These are phyloP conservation scores for Aspergillus neoniger DNA, from an alignment of 2,329 filamentous ascomycete genomes.

Conservation along the genomic window DNA sequence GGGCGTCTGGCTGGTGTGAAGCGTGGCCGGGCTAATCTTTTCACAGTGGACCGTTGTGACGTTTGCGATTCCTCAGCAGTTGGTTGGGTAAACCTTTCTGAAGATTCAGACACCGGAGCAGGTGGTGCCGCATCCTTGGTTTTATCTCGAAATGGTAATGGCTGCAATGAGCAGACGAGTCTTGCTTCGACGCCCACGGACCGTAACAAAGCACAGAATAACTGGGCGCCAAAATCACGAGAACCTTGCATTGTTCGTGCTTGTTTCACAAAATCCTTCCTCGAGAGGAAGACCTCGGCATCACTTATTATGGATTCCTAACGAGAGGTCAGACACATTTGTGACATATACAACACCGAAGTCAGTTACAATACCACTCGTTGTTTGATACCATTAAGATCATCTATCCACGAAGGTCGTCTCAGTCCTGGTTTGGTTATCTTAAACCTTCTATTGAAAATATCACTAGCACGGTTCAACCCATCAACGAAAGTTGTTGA, in stretches of 20 bases:
- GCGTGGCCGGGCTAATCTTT: conserved; percentile 41
- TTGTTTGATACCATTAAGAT: conserved; percentile 60
- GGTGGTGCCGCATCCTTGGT: conserved; percentile 47
- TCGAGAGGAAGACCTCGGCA: conserved; percentile 68
- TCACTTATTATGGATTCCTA: conserved; percentile 62
- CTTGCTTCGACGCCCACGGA: conserved; percentile 78
- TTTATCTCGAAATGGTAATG: conserved; percentile 66
- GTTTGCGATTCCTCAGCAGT: conserved; percentile 28
- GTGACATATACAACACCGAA: conserved; percentile 14
- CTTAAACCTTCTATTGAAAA: conserved; percentile 70
- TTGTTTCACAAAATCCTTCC: conserved; percentile 70
- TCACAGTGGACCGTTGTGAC: conserved; percentile 22
- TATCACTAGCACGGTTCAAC: conserved; percentile 66
- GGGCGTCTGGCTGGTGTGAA: conserved; percentile 29
- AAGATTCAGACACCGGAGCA: conserved; percentile 40
- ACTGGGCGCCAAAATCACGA: conserved; percentile 82
- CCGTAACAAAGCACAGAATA: conserved; percentile 86
- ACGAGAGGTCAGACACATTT: conserved; percentile 16
- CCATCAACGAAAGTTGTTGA: conserved; percentile 78
- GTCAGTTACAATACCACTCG: conserved; percentile 43
- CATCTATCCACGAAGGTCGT: conserved; percentile 74
- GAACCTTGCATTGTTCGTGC: conserved; percentile 74
- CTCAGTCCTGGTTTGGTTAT: conserved; percentile 71
- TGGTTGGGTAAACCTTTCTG: conserved; percentile 36
- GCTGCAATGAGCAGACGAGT: conserved; percentile 87